phyloP scores from a whole-genome alignment of 768 basidiomycete genomes.

The Clavulina sp. region DNA sequence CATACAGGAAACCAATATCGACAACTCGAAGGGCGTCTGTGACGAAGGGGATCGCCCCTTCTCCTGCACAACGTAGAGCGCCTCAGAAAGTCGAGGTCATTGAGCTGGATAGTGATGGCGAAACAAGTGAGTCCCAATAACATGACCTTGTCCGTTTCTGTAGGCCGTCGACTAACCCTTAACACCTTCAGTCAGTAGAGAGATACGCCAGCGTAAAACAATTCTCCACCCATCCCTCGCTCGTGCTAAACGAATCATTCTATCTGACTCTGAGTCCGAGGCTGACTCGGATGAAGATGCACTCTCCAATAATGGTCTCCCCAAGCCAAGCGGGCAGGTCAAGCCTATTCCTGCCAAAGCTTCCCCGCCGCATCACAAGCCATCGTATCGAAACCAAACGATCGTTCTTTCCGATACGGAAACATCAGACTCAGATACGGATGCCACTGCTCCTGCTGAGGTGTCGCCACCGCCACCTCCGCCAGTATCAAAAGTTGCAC shows the following conservation, averaged over 20 bases:
- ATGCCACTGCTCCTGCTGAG: too few relatives aligned
- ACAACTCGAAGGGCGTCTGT: too few relatives aligned
- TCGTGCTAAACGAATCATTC: background rate
- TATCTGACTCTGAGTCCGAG: too few relatives aligned
- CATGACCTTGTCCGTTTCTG: background rate
- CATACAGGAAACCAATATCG: too few relatives aligned
- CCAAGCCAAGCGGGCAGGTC: background rate
- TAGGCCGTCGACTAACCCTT: background rate
- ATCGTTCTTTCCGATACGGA: too few relatives aligned
- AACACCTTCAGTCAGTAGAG: background rate
- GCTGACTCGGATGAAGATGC: background rate
- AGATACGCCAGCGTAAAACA: background rate
- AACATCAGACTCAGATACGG: too few relatives aligned
- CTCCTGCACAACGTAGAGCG: background rate
- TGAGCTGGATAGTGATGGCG: background rate
- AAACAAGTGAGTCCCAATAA: conserved; percentile 1
- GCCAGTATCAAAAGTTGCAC: too few relatives aligned
- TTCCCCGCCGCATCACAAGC: too few relatives aligned
- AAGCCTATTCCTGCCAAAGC: too few relatives aligned
- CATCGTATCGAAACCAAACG: too few relatives aligned
- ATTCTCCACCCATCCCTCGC: background rate
- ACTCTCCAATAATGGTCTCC: background rate
- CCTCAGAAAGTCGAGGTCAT: conserved; percentile 1
- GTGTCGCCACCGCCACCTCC: too few relatives aligned
- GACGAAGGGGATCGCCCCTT: conserved; percentile 1